Percentiles rank a stretch among this genome's conserved stretches.
Conservation (phyloP, 805 yeast genomes). For the Kuraishia molischiana region DNA sequence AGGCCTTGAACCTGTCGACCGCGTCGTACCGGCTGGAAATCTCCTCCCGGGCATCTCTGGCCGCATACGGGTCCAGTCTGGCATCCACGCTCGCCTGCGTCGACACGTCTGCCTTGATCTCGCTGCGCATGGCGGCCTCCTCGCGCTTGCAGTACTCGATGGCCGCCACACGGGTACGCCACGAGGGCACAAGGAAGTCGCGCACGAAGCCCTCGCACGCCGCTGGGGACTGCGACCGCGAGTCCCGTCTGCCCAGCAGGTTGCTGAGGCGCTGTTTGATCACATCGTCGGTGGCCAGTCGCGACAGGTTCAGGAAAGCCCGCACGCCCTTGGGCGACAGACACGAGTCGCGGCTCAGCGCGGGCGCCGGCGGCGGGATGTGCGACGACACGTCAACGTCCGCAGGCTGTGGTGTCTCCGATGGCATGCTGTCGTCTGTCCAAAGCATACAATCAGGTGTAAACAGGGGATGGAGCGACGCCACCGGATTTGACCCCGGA, state of each 20-base stretch:
- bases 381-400: background rate
- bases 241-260: slow-evolving; percentile 19
- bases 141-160: slow-evolving; percentile 32
- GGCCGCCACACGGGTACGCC: slow-evolving; percentile 30
- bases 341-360: slow-evolving; percentile 16
- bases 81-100: slow-evolving; percentile 15
- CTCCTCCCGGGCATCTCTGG: slow-evolving; percentile 23
- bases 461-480: no score
- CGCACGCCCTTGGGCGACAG: slow-evolving; percentile 22
- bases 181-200: slow-evolving; percentile 21
- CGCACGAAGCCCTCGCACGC: background rate
- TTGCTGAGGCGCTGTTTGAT: slow-evolving; percentile 32
- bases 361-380: background rate
- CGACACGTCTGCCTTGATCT: slow-evolving; percentile 15
- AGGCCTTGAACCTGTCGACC: slow-evolving; percentile 19
- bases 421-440: no score
- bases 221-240: slow-evolving; percentile 2
- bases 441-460: no score
- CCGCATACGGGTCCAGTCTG: slow-evolving; percentile 42
- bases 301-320: slow-evolving; percentile 24
- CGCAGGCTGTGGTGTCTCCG: no score
- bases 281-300: slow-evolving; percentile 34
- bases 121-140: slow-evolving; percentile 18
- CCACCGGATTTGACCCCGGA: no score
- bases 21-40: slow-evolving; percentile 18